Base-by-base conservation (phyloP, 78 protist species). In the Monocercomonoides exilis region DNA sequence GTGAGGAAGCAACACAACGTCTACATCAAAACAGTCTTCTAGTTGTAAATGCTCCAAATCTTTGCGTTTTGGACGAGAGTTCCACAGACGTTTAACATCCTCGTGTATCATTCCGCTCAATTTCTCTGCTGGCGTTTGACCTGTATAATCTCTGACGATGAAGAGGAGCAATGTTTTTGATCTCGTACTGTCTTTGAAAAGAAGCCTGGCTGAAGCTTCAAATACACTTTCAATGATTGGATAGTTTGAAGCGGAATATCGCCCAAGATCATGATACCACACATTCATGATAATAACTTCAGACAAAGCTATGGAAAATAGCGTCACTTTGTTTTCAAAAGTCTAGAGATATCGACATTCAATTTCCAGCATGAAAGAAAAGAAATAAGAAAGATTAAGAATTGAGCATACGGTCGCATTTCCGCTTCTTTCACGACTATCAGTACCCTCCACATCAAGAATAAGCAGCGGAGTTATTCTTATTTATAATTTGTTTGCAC, bases 231-330 rank as follows among this genome's bases (percentile, higher is more conserved):
- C 43, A 6, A 84, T 5, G 38, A 84, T 6, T 38, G 41, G 5
- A 21, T 84, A 84, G 77, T 84, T 84, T 32, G 86, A 5, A 33
- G 86, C 86, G 4, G 5, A 5, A 77, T 84, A 34, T 5, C 86
- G 4, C 77, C 86, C 86, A 5, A 84, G 5, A 42, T 84, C 86
- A 34, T 84, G 86, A 34, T 84, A 43, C 86, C 86, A 84, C 46
- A 84, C 42, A 45, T 84, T 84, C 77, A 84, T 21, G 33, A 84
- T 84, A 38, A 84, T 29, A 43, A 84, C 54, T 21, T 84, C 86
- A 29, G 86, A 5, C 54, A 84, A 45, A 29, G 86, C 6, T 5
- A 84, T 43, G 6, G 86, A 5, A 77, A 84, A 84, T 21, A 84
- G 77, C 6, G 86, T 4, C 5, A 3, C 32, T 34, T 84, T 4